These are phyloP conservation scores for Pleurozium schreberi DNA, from an alignment of 225 moss, liverwort and hornwort genomes.

Conservation along the genomic window DNA sequence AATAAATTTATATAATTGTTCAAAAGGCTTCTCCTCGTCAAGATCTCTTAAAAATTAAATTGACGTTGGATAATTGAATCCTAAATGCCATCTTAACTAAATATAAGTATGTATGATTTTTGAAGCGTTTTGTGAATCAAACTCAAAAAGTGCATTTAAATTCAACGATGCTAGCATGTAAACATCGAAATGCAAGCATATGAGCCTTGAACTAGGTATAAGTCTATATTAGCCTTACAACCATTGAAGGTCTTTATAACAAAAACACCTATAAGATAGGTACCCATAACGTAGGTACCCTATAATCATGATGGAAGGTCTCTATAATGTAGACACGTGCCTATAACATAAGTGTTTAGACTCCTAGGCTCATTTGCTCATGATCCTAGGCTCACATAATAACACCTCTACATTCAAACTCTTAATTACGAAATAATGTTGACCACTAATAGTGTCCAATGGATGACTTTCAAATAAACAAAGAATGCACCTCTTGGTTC, in stretches of 20 bases:
- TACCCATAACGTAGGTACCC: accelerated
- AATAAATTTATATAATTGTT: background rate
- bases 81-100: background rate
- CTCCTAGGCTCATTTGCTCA: too few relatives aligned
- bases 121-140: too few relatives aligned
- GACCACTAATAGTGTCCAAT: background rate
- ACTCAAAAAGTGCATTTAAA: background rate
- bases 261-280: background rate
- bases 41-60: background rate
- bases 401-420: background rate
- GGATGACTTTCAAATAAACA: background rate
- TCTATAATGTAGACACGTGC: background rate
- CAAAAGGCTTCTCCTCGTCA: background rate
- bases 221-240: background rate
- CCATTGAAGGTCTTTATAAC: too few relatives aligned
- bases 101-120: background rate
- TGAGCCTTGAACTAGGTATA: background rate
- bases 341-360: too few relatives aligned
- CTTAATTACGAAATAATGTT: accelerated
- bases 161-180: background rate
- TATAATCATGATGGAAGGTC: accelerated
- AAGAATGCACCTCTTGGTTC: background rate
- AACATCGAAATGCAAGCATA: too few relatives aligned
- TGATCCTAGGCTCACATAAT: background rate
- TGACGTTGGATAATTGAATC: background rate